Evolutionary conservation across 805 yeast species (phyloP), one percentile per base, ranked within the genome.

Genomic region (Starmerella apis): DNA sequence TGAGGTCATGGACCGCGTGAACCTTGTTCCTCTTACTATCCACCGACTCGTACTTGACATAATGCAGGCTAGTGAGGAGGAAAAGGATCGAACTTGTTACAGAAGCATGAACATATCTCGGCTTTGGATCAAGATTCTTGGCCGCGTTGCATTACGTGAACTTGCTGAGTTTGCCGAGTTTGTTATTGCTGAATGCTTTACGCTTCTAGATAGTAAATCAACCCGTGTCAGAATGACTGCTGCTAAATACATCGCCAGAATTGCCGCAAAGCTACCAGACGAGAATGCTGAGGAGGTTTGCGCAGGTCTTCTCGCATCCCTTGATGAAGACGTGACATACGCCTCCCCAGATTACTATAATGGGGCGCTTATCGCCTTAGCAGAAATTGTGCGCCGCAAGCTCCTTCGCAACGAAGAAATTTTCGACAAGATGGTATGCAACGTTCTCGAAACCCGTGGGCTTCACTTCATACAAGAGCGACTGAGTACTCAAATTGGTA

Each of bases 211-310:
- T n/a, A 65, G 72, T 42, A 65, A 63, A 31, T 83, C 77, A 47
- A 76, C 83, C 0, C 65, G 68, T 2, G 73, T 81, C 2, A 66
- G 96, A 47, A 80, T 80, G 54, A 68, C 78, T 1, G 68, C 81
- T 30, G 83, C 95, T 0, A 83, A 81, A 61, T 78, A 80, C 22
- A 63, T 83, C 24, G 76, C 83, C 4, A 70, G 76, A 41, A 60
- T 85, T 4, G 61, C 68, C 10, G 46, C 63, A 0, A 52, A 57
- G 5, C 16, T 62, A 71, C 45, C 48, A 59, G 18, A 64, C 59
- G 59, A 61, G 1, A 50, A 66, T 11, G 53, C 69, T 3, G 55
- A 55, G 2, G 61, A 65, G 11, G 56, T 69, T 4, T 54, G 66
- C 19, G 64, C 64, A 4, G 62, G 67, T 2, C 47, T 74, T 7